These are phyloP conservation scores for Purpureocillium lavendulum DNA, from an alignment of 2,329 filamentous ascomycete species.

Conservation along the genomic window DNA sequence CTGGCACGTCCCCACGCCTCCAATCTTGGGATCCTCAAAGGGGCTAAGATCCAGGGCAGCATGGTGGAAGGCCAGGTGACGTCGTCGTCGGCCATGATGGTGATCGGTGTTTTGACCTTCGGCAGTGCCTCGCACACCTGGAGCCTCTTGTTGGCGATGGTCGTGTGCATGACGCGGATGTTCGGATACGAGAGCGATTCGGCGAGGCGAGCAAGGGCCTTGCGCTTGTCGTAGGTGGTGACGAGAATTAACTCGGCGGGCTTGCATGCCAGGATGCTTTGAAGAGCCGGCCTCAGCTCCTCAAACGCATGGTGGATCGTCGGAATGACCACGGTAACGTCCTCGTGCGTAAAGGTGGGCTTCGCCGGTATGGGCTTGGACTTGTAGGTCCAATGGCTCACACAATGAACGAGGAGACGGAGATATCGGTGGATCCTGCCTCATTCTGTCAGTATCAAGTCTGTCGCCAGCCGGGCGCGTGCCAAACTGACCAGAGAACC, in stretches of 20 bases:
- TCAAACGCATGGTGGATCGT: slow-evolving; percentile 84
- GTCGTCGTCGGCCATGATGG: slow-evolving; percentile 91
- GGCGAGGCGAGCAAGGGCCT: slow-evolving; percentile 58
- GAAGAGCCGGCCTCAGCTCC: slow-evolving; percentile 72
- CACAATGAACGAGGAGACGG: slow-evolving; percentile 74
- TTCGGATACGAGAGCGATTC: slow-evolving; percentile 50
- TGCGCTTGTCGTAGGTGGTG: slow-evolving; percentile 73
- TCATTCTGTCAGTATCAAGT: background rate
- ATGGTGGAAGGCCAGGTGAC: slow-evolving; percentile 85
- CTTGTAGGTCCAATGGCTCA: slow-evolving; percentile 80
- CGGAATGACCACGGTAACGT: slow-evolving; percentile 91
- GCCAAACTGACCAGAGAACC: slow-evolving; percentile 37
- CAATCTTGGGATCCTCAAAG: slow-evolving; percentile 81
- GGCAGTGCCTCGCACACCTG: slow-evolving; percentile 90
- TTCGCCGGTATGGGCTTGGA: slow-evolving; percentile 75
- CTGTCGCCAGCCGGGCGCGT: too few relatives aligned
- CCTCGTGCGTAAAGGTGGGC: slow-evolving; percentile 68
- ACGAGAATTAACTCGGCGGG: slow-evolving; percentile 74
- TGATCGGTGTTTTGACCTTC: slow-evolving; percentile 73
- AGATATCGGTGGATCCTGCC: slow-evolving; percentile 78
- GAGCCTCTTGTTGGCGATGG: slow-evolving; percentile 88
- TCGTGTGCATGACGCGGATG: slow-evolving; percentile 66
- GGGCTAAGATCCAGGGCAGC: slow-evolving; percentile 84
- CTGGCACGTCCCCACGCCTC: slow-evolving; percentile 89
- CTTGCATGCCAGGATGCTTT: slow-evolving; percentile 64